Percentiles rank a stretch among this genome's conserved stretches.
phyloP scores from a whole-genome alignment of 2,329 filamentous ascomycete genomes.

The Ceratocystis papillata region DNA sequence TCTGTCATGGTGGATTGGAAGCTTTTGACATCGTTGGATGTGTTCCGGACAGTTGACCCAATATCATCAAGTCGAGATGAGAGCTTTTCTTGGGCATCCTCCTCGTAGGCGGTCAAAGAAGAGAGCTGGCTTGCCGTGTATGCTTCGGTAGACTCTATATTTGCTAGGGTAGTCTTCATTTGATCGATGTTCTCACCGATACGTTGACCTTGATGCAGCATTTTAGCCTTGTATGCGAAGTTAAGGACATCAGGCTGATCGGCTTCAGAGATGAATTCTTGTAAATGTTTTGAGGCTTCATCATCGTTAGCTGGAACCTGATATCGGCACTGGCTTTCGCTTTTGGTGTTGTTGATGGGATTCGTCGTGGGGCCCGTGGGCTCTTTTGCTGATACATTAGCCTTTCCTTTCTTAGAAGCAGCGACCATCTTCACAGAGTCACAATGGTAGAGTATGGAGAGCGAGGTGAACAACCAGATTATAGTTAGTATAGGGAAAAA shows the following conservation, averaged over 20 bases:
- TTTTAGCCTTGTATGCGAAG: conserved; percentile 23
- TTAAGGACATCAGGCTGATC: conserved; percentile 17
- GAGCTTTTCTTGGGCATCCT: conserved; percentile 13
- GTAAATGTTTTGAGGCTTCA: conserved; percentile 10
- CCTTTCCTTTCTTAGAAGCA: not conserved
- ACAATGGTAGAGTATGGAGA: not conserved
- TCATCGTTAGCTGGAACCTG: not conserved
- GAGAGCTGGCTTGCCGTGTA: conserved; percentile 19
- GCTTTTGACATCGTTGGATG: conserved; percentile 17
- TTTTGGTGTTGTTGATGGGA: not conserved
- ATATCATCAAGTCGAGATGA: conserved; percentile 18
- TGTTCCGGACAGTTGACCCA: conserved; percentile 2
- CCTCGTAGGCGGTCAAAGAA: conserved; percentile 11
- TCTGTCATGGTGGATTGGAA: conserved; percentile 15
- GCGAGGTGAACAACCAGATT: not conserved
- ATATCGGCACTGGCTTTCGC: conserved; percentile 11
- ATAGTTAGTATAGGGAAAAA: not conserved
- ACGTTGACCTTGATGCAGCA: conserved; percentile 18
- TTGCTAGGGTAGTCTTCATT: conserved; percentile 18
- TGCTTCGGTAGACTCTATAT: conserved; percentile 20
- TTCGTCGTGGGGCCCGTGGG: not conserved
- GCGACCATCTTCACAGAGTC: not conserved
- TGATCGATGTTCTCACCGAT: conserved; percentile 14
- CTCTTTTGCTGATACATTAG: not conserved
- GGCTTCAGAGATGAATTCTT: conserved; percentile 18